Evolutionary conservation across 371 early-diverging fungal species (phyloP), one percentile per base, ranked within the genome.

Genomic region (Chytridiales sp.): DNA sequence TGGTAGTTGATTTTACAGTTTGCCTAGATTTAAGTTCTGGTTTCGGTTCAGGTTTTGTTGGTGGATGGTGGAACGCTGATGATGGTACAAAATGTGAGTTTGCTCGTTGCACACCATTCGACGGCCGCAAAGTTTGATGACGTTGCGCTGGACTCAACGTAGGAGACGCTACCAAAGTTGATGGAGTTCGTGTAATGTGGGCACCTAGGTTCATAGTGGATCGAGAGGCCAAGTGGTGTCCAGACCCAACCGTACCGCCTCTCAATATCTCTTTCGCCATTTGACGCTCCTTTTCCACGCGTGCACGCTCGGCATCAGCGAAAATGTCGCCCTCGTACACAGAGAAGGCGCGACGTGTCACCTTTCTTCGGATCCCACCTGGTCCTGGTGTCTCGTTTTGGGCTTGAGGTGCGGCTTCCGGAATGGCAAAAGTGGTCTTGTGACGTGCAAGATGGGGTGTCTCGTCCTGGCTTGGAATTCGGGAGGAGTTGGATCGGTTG

Each of bases 301-400:
- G 6, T 19, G 38, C 65, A 3, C 47, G 15, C 40, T 64, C 65
- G 2, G 65, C 65, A 42, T 64, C 65, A 24, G 48, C 59, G 27
- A 58, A 27, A 40, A 58, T 59, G 26, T 54, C 59, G 17, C 38
- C 59, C 9, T 53, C 55, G n/a, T n/a, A n/a, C n/a, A n/a, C n/a
- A n/a, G n/a, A n/a, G n/a, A n/a, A n/a, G n/a, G n/a, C n/a, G n/a
- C n/a, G n/a, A n/a, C n/a, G n/a, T n/a, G n/a, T n/a, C n/a, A n/a
- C n/a, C n/a, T n/a, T n/a, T n/a, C n/a, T n/a, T n/a, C n/a, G n/a
- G n/a, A n/a, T n/a, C n/a, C n/a, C n/a, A n/a, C n/a, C n/a, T n/a
- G n/a, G n/a, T n/a, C n/a, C n/a, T n/a, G n/a, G n/a, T n/a, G n/a
- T n/a, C n/a, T n/a, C n/a, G n/a, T n/a, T n/a, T n/a, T n/a, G n/a